A percentile compares a stretch with the other conserved stretches of the same genome.
phyloP scores from a whole-genome alignment of 305 asterid species.

The Fraxinus floribunda region DNA sequence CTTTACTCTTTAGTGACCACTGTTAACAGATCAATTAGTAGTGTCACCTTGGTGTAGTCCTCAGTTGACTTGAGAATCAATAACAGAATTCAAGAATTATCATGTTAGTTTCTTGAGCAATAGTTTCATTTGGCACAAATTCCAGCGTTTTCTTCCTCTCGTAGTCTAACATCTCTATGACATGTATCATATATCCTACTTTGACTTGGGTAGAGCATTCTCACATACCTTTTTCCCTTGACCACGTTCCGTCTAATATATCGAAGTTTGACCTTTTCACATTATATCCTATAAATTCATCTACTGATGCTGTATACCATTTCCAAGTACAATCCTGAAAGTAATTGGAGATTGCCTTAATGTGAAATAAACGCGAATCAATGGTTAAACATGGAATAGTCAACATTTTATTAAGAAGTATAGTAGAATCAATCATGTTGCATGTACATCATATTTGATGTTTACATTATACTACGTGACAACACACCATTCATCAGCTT shows the following conservation, averaged over 20 bases:
- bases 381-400: background rate
- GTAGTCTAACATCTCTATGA: background rate
- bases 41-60: background rate
- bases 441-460: too few species aligned
- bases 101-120: background rate
- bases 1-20: too few species aligned
- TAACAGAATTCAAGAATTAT: background rate
- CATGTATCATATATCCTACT: background rate
- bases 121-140: background rate
- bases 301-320: background rate
- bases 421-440: too few species aligned
- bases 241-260: background rate
- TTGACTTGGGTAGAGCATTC: background rate
- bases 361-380: background rate
- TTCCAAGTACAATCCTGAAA: background rate
- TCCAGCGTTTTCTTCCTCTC: background rate
- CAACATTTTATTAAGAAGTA: background rate
- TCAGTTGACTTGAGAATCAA: background rate
- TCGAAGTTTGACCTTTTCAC: background rate
- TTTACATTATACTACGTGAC: too few species aligned
- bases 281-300: background rate
- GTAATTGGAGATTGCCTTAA: background rate
- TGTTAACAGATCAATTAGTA: background rate
- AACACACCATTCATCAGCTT: too few species aligned
- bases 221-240: background rate